Percentiles rank a stretch among this genome's conserved stretches.
Evolutionary conservation across 106 monocot genomes (phyloP).

Genomic region (Dioscorea alata): DNA sequence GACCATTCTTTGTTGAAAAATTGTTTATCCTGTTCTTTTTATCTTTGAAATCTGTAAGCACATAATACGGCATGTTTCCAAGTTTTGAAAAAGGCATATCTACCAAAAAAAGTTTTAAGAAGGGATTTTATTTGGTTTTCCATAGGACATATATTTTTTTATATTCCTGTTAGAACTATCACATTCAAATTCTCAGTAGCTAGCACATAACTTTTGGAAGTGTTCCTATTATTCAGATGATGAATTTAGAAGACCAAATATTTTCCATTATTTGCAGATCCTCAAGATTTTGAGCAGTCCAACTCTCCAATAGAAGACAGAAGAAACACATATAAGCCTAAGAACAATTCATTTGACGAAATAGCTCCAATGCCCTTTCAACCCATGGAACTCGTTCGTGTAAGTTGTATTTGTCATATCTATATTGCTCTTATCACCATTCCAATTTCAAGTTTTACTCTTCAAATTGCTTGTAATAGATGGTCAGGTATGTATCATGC

Average conservation of each 20-base stretch:
- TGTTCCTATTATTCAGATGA: not conserved
- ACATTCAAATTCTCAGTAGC: not conserved
- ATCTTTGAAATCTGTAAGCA: not conserved
- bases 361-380: conserved; percentile 7
- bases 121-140: not conserved
- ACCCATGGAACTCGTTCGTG: conserved; percentile 14
- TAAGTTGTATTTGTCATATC: conserved; percentile 9
- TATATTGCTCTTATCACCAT: not conserved
- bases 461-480: not conserved
- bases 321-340: conserved; percentile 19
- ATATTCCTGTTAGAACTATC: not conserved
- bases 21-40: not conserved
- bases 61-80: not conserved
- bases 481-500: not conserved
- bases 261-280: not conserved
- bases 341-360: conserved; percentile 1
- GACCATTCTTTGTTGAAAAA: not conserved
- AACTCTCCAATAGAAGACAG: conserved; percentile 3
- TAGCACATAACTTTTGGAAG: not conserved
- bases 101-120: not conserved
- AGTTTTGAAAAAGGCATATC: too few relatives aligned
- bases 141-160: not conserved
- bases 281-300: conserved; percentile 8
- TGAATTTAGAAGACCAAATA: not conserved
- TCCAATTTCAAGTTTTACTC: not conserved